phyloP scores from a whole-genome alignment of 2,329 filamentous ascomycete species.

The Phialophora tarda region DNA sequence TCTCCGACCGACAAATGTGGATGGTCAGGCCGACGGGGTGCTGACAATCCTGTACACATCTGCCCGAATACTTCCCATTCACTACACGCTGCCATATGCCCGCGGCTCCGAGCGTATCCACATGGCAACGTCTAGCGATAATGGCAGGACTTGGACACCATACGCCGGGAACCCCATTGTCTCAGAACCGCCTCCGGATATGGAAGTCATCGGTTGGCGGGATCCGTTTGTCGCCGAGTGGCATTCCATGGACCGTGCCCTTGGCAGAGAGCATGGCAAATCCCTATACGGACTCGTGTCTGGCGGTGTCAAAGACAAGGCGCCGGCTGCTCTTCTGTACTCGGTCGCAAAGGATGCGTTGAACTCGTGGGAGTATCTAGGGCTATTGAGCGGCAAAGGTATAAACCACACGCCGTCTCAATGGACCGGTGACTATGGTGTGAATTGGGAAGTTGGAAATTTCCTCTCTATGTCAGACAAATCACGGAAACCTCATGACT shows the following conservation, averaged over 20 bases:
- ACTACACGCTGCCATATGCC: conserved; percentile 48
- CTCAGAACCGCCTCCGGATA: conserved; percentile 42
- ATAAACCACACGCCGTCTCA: conserved; percentile 48
- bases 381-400: conserved; percentile 50
- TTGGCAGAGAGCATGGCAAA: conserved; percentile 7
- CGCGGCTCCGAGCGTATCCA: conserved; percentile 48
- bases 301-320: conserved; percentile 51
- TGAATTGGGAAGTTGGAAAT: conserved; percentile 60
- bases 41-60: conserved; percentile 52
- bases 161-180: conserved; percentile 48
- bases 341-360: conserved; percentile 48
- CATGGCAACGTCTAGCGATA: conserved; percentile 48
- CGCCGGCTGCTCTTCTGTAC: conserved; percentile 57
- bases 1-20: conserved; percentile 41
- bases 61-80: conserved; percentile 48
- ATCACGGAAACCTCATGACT: conserved; percentile 43
- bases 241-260: conserved; percentile 38
- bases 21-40: conserved; percentile 40
- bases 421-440: conserved; percentile 57
- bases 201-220: conserved; percentile 51
- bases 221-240: conserved; percentile 48
- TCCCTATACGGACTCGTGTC: conserved; percentile 55
- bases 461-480: conserved; percentile 48
- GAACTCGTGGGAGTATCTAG: conserved; percentile 53
- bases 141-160: conserved; percentile 48